Evolutionary conservation across 2,329 filamentous ascomycete species (phyloP).

Genomic region (Calonectria pauciramosa): DNA sequence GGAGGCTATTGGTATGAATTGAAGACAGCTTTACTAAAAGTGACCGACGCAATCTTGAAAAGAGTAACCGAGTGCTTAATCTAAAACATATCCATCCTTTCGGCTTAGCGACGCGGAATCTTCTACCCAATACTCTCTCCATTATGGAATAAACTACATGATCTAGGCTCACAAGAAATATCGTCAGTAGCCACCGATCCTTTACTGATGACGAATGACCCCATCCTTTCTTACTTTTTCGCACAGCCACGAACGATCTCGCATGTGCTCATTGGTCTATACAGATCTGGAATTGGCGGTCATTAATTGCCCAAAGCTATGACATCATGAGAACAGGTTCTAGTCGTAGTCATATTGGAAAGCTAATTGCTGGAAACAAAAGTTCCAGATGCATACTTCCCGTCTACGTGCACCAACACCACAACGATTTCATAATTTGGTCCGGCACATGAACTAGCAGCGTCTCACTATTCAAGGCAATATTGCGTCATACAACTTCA

Average conservation of each 20-base stretch:
- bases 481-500: not conserved
- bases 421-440: not conserved
- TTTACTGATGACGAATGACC: too few species aligned
- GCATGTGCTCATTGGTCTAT: not conserved
- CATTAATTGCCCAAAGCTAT: not conserved
- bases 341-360: not conserved
- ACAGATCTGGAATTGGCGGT: not conserved
- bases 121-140: not conserved
- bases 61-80: not conserved
- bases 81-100: not conserved
- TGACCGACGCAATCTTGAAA: not conserved
- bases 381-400: not conserved
- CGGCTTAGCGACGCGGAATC: not conserved
- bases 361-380: not conserved
- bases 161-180: not conserved
- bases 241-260: not conserved
- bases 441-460: not conserved
- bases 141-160: too few species aligned
- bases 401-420: not conserved
- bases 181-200: not conserved
- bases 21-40: not conserved
- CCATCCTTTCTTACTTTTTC: not conserved
- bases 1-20: not conserved
- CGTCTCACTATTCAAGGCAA: not conserved
- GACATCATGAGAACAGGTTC: not conserved